Evolutionary conservation across 139 green algal species (phyloP).

Genomic region (Desmodesmus armatus): DNA sequence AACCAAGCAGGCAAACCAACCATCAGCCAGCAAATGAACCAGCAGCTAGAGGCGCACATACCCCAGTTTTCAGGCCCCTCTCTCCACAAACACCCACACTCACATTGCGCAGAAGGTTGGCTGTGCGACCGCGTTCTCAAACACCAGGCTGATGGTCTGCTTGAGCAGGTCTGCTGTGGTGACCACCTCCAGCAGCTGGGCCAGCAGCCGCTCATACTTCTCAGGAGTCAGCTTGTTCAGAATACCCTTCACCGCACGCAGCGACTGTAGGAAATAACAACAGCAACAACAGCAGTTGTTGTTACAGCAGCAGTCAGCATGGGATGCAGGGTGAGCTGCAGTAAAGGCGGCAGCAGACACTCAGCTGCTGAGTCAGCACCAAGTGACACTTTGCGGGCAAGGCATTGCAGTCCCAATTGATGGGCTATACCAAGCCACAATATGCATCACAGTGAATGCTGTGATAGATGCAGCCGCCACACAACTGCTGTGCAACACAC

Average conservation of each 20-base stretch:
- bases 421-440: too few species aligned
- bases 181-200: conserved; percentile 88
- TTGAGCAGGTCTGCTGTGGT: conserved; percentile 69
- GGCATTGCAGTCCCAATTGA: not conserved
- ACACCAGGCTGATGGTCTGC: conserved; percentile 91
- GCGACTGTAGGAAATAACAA: conserved; percentile 66
- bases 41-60: conserved; percentile 69
- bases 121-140: conserved; percentile 98
- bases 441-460: too few species aligned
- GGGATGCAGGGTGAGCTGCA: not conserved
- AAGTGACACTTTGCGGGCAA: too few species aligned
- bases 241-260: conserved; percentile 94
- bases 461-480: too few species aligned
- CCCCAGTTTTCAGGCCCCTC: too few species aligned
- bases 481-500: too few species aligned
- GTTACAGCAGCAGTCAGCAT: too few species aligned
- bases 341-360: not conserved
- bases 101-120: conserved; percentile 97
- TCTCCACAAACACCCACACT: too few species aligned
- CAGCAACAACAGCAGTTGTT: not conserved
- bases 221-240: conserved; percentile 99
- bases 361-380: too few species aligned
- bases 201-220: conserved; percentile 96
- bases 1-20: too few species aligned
- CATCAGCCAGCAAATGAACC: too few species aligned